A percentile compares a stretch with the other conserved stretches of the same genome.
These are phyloP conservation scores for Fusarium tuaranense DNA, from an alignment of 2,329 filamentous ascomycete species.

Conservation along the genomic window DNA sequence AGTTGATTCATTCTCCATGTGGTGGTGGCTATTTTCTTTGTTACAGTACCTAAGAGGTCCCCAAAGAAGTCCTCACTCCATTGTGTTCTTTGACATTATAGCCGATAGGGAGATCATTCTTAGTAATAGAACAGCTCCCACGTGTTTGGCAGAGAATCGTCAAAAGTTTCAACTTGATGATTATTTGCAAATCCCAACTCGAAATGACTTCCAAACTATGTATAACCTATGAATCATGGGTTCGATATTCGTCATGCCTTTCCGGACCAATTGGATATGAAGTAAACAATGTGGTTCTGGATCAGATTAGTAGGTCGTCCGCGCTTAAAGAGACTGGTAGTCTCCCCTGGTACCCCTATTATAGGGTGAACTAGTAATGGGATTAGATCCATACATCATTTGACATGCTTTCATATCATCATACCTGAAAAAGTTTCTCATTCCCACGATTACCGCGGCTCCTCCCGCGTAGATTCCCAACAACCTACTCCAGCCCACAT, in stretches of 20 bases:
- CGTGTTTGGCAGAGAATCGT: neutral
- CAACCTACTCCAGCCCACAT: neutral
- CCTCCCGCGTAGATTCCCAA: conserved; percentile 1
- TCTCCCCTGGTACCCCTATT: neutral
- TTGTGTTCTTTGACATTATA: too few relatives aligned
- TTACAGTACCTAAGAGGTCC: neutral
- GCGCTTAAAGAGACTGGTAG: neutral
- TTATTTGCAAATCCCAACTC: neutral
- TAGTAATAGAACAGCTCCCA: neutral
- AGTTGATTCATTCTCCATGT: neutral
- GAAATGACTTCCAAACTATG: neutral
- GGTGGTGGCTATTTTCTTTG: neutral
- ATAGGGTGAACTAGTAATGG: neutral
- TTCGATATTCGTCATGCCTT: neutral
- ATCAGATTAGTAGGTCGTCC: neutral
- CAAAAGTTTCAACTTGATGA: neutral
- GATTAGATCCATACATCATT: neutral
- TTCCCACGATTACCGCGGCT: neutral
- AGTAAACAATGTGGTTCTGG: neutral
- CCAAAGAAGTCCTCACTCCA: neutral
- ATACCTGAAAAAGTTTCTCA: conserved; percentile 1
- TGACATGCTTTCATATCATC: neutral
- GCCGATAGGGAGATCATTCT: too few relatives aligned
- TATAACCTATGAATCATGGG: neutral
- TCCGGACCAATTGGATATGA: neutral